Percentiles rank a stretch among this genome's conserved stretches.
These are phyloP conservation scores for Tolypocladium ovalisporum DNA, from an alignment of 2,329 filamentous ascomycete genomes.

Conservation along the genomic window DNA sequence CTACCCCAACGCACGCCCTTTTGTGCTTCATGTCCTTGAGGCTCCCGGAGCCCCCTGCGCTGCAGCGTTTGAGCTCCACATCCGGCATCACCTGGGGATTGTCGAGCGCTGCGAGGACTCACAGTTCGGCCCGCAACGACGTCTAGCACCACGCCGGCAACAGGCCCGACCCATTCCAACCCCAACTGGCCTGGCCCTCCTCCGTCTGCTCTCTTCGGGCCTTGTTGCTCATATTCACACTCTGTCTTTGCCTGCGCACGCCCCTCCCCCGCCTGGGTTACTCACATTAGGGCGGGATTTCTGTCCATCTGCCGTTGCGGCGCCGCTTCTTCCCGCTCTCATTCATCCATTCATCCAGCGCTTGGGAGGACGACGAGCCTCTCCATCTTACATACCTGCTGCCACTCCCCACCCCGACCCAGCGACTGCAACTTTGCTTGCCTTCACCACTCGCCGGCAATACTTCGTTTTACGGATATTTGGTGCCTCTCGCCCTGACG, in stretches of 20 bases:
- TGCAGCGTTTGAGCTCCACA: background rate
- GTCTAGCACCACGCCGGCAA: background rate
- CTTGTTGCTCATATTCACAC: background rate
- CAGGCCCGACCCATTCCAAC: background rate
- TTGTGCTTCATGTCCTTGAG: background rate
- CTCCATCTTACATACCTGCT: background rate
- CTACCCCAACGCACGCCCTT: background rate
- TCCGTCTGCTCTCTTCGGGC: background rate
- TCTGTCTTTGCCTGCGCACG: background rate
- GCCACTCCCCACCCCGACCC: background rate
- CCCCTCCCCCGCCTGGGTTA: slow-evolving; percentile 1
- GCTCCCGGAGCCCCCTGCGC: background rate
- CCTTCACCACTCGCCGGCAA: background rate
- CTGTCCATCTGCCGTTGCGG: slow-evolving; percentile 2
- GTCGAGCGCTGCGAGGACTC: background rate
- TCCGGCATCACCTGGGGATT: background rate
- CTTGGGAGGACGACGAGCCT: background rate
- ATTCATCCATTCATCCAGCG: background rate
- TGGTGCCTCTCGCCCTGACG: background rate
- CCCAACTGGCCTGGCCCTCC: background rate
- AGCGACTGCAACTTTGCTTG: background rate
- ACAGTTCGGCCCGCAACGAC: background rate
- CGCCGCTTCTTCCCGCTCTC: background rate
- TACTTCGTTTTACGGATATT: background rate
- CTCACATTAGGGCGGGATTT: background rate